Evolutionary conservation across 495 filamentous ascomycete species (phyloP), one percentile per base, ranked within the genome.

Genomic region (Hyaloscypha hepaticicola): DNA sequence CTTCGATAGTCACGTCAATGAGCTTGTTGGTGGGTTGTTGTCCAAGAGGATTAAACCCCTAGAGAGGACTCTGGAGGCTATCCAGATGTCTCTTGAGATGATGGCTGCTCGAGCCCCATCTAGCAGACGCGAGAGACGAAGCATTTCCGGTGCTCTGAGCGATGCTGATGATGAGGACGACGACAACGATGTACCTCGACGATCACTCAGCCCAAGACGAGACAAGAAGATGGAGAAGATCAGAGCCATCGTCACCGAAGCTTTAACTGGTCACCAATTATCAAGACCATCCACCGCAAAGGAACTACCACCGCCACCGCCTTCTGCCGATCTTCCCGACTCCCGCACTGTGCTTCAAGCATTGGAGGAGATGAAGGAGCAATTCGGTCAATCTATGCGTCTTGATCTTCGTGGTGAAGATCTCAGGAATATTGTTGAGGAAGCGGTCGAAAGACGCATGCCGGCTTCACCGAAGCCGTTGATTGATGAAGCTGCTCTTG

Each of bases 121-220:
- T 24, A 79, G 73, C 38, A 73, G 78, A 41, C 79, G 77, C 5
- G 78, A 79, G 19, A 75, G 76, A 67, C 79, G 83, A 66, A 89
- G 87, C 67, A 72, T 84, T 21, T 89, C 88, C 55, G 82, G 80
- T 11, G 86, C 88, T 48, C 75, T 85, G 48, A 85, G 86, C 55
- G 83, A 93, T 55, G 96, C 93, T 64, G 95, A 97, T 76, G 95
- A 94, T 1, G 95, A 98, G 67, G 95, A 98, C 66, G 93, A 96
- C 26, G 87, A 85, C 7, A 76, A 83, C 21, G 85, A 85, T 26
- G 69, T 77, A 25, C 79, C 83, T 31, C 85, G 88, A 29, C 87
- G 83, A 19, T 88, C 90, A 8, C 74, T 83, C 65, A 87, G 83
- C 61, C 86, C 87, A 9, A 85, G 83, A 67, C 83, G 86, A 55